Conservation (phyloP, 495 filamentous ascomycete genomes). For the Daldinia decipiens region DNA sequence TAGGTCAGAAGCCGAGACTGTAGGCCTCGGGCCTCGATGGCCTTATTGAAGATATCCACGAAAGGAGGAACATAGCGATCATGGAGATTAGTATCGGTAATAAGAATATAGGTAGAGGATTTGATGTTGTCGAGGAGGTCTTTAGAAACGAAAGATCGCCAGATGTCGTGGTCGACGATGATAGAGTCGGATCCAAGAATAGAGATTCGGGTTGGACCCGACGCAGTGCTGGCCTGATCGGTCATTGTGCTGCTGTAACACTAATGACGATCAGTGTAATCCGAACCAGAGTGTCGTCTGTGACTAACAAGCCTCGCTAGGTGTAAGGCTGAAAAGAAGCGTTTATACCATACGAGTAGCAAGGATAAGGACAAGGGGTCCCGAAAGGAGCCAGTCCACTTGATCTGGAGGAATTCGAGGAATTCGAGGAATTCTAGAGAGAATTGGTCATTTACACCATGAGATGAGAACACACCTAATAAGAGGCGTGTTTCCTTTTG, state of each 20-base stretch:
- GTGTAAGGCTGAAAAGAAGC: constrained; percentile 5
- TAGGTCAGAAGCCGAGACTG: constrained; percentile 83
- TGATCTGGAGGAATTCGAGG: constrained; percentile 1
- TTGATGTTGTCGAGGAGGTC: constrained; percentile 81
- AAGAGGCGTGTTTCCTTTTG: constrained; percentile 2
- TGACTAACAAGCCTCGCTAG: background rate
- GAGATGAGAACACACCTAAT: background rate
- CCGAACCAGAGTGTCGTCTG: background rate
- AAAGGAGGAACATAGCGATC: constrained; percentile 82
- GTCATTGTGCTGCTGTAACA: constrained; percentile 32
- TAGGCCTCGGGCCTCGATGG: constrained; percentile 56
- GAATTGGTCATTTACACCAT: constrained; percentile 18
- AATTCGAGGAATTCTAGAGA: constrained; percentile 10
- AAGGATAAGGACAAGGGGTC: background rate
- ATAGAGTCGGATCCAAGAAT: constrained; percentile 77
- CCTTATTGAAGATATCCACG: constrained; percentile 72
- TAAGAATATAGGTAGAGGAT: constrained; percentile 92
- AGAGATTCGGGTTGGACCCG: constrained; percentile 59
- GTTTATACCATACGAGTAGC: constrained; percentile 11
- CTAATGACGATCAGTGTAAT: constrained; percentile 5
- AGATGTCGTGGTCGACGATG: constrained; percentile 90
- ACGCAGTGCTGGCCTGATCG: constrained; percentile 25
- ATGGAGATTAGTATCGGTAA: constrained; percentile 94
- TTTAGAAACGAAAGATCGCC: constrained; percentile 80
- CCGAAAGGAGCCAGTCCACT: constrained; percentile 5